phyloP scores from a whole-genome alignment of 2,329 filamentous ascomycete genomes.

The Colletotrichum agaves region DNA sequence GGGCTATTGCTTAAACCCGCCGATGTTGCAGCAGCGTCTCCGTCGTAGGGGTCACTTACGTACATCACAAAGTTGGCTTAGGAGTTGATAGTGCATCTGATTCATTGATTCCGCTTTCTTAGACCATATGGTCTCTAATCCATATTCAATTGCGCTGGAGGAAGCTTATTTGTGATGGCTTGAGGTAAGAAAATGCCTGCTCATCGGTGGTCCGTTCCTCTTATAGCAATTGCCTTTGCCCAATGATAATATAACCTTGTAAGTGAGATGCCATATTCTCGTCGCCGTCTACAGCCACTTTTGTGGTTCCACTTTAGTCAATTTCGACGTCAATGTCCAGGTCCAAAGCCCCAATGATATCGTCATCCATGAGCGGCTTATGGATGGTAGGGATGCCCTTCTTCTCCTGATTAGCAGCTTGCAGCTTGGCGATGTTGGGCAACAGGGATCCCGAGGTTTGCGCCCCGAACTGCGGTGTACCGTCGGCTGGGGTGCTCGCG shows the following conservation, averaged over 20 bases:
- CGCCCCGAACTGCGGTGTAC: conserved; percentile 60
- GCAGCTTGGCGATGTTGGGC: conserved; percentile 64
- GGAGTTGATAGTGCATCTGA: neutral
- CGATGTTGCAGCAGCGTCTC: neutral
- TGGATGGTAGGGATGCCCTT: conserved; percentile 76
- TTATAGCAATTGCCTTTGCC: neutral
- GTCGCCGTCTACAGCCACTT: too few species aligned
- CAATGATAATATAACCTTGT: neutral
- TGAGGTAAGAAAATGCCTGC: neutral
- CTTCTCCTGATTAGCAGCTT: conserved; percentile 65
- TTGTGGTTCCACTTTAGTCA: conserved; percentile 50
- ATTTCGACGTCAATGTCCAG: conserved; percentile 93
- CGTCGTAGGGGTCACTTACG: neutral
- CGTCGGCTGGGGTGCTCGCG: conserved; percentile 62
- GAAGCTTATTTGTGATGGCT: neutral
- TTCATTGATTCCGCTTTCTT: conserved; percentile 20
- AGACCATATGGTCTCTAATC: conserved; percentile 11
- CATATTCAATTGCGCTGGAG: conserved; percentile 19
- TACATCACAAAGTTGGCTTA: neutral
- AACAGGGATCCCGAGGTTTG: conserved; percentile 55
- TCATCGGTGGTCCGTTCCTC: neutral
- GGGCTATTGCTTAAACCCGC: conserved; percentile 4
- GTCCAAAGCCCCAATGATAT: conserved; percentile 90
- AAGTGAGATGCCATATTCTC: neutral
- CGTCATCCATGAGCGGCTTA: conserved; percentile 86